These are phyloP conservation scores for Fennellomyces sp. DNA, from an alignment of 371 early-diverging fungal genomes.

Conservation along the genomic window DNA sequence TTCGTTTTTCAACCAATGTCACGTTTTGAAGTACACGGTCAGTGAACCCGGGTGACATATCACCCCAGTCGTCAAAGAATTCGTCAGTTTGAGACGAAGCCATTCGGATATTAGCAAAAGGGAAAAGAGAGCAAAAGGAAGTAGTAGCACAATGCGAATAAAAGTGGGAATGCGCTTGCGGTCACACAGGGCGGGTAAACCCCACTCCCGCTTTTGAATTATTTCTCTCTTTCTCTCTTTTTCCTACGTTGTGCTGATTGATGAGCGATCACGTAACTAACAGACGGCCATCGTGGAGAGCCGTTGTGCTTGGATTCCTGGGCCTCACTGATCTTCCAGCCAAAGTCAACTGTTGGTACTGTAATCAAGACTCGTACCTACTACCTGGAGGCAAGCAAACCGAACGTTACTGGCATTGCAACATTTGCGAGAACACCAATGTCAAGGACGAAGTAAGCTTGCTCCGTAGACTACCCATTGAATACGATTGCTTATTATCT, in stretches of 20 bases:
- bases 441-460: constrained; percentile 21
- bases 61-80: constrained; percentile 19
- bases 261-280: constrained; percentile 5
- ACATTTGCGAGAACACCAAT: constrained; percentile 28
- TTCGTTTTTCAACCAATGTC: constrained; percentile 6
- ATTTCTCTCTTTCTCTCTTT: not conserved
- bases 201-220: not conserved
- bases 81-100: constrained; percentile 7
- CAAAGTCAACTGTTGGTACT: constrained; percentile 37
- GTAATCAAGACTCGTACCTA: constrained; percentile 29
- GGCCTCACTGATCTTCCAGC: constrained; percentile 24
- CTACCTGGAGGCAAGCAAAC: constrained; percentile 21
- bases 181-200: no score
- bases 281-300: constrained; percentile 10
- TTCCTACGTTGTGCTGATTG: not conserved
- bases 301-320: constrained; percentile 9
- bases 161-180: not conserved
- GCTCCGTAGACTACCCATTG: not conserved
- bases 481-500: not conserved
- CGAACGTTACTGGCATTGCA: constrained; percentile 21
- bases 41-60: constrained; percentile 12
- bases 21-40: constrained; percentile 10
- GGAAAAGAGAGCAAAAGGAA: not conserved
- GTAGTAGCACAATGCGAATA: not conserved
- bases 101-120: not conserved